Evolutionary conservation across 116 monocot genomes (phyloP).

Genomic region (Posidonia oceanica): DNA sequence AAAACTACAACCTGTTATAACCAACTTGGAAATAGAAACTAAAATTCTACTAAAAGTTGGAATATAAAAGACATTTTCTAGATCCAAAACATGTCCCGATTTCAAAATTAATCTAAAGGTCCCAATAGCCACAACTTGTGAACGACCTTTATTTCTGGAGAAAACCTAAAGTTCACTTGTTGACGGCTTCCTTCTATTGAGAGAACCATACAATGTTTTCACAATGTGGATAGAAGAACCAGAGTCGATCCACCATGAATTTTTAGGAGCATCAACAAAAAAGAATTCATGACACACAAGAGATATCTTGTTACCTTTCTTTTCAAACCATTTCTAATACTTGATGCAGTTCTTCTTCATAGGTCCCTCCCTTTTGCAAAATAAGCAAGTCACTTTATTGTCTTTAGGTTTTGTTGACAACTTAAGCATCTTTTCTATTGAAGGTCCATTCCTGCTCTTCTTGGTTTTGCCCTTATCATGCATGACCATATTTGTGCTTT

Average conservation of each 20-base stretch:
- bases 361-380: conserved; percentile 13
- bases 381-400: conserved; percentile 10
- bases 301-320: conserved; percentile 15
- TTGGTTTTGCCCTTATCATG: too few relatives aligned
- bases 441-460: too few relatives aligned
- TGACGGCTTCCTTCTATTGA: neutral
- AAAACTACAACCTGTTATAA: neutral
- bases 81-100: neutral
- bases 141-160: neutral
- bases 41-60: neutral
- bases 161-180: neutral
- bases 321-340: conserved; percentile 7
- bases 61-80: neutral
- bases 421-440: too few relatives aligned
- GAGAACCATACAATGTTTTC: conserved; percentile 12
- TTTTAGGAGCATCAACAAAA: conserved; percentile 4
- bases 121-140: neutral
- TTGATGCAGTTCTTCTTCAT: conserved; percentile 17
- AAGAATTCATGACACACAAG: conserved; percentile 21
- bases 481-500: too few relatives aligned
- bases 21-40: neutral
- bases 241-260: conserved; percentile 16
- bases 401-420: too few relatives aligned
- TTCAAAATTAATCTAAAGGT: neutral
- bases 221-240: conserved; percentile 8